Evolutionary conservation across 805 yeast genomes (phyloP).

Genomic region (Suhomyces pyralidae): DNA sequence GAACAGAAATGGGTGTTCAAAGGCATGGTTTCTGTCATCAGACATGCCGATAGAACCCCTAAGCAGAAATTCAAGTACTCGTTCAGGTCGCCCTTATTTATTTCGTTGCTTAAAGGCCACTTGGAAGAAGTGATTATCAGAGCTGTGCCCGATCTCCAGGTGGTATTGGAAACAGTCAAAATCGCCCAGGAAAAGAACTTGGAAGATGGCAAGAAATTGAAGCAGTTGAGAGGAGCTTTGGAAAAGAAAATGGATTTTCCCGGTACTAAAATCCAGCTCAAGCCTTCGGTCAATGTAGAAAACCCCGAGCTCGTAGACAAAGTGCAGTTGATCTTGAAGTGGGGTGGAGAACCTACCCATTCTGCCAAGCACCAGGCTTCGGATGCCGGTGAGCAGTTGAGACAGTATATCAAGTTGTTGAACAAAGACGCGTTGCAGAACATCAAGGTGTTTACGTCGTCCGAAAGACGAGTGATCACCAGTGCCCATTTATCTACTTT

Average conservation of each 20-base stretch:
- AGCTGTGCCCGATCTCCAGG: constrained; percentile 78
- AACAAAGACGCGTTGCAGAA: constrained; percentile 82
- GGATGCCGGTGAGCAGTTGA: constrained; percentile 92
- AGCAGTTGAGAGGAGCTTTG: constrained; percentile 74
- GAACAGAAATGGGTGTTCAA: constrained; percentile 95
- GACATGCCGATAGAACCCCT: constrained; percentile 99
- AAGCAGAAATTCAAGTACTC: constrained; percentile 97
- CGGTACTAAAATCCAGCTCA: constrained; percentile 93
- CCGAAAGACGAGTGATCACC: constrained; percentile 92
- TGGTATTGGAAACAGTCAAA: constrained; percentile 80
- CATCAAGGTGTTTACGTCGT: constrained; percentile 82
- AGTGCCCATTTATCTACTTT: constrained; percentile 86
- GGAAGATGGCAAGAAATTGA: constrained; percentile 77
- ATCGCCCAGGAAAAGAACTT: constrained; percentile 74
- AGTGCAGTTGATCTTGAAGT: constrained; percentile 90
- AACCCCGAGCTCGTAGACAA: constrained; percentile 75
- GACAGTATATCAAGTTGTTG: constrained; percentile 85
- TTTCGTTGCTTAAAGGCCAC: constrained; percentile 86
- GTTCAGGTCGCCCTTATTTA: constrained; percentile 81
- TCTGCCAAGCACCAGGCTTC: constrained; percentile 92
- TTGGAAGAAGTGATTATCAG: constrained; percentile 94
- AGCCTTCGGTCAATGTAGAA: constrained; percentile 72
- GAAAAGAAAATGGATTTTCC: constrained; percentile 88
- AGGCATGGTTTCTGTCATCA: constrained; percentile 83
- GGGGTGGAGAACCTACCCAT: constrained; percentile 99